phyloP scores from a whole-genome alignment of 2,329 filamentous ascomycete genomes.

The Ophiognomonia clavigignenti-juglandacearum region DNA sequence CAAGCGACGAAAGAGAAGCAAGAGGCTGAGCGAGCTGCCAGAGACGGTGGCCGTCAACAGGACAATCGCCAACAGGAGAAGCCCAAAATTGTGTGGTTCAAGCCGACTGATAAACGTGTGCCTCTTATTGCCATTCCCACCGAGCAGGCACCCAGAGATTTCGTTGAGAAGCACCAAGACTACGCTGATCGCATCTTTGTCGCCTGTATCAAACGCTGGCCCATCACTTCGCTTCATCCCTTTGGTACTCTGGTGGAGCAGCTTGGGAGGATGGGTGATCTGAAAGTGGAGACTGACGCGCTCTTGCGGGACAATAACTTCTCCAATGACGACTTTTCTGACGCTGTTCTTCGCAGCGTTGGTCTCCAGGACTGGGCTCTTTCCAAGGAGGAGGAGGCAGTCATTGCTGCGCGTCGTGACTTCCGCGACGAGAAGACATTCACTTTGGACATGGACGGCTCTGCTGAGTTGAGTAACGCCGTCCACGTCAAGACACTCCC shows the following conservation, averaged over 20 bases:
- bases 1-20: conserved; percentile 99
- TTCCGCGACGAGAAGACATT: conserved; percentile 86
- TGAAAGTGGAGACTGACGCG: conserved; percentile 96
- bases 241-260: conserved; percentile 97
- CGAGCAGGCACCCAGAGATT: conserved; percentile 94
- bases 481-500: conserved; percentile 82
- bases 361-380: conserved; percentile 90
- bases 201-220: conserved; percentile 98
- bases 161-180: conserved; percentile 96
- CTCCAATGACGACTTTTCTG: conserved; percentile 92
- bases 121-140: conserved; percentile 97
- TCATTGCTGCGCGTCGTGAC: conserved; percentile 72
- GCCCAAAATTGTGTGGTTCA: conserved; percentile 99
- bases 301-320: conserved; percentile 98
- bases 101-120: conserved; percentile 98
- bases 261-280: conserved; percentile 92
- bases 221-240: conserved; percentile 97
- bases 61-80: conserved; percentile 88
- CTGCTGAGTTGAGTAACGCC: conserved; percentile 84
- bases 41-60: conserved; percentile 75
- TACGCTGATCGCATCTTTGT: conserved; percentile 98
- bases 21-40: conserved; percentile 88
- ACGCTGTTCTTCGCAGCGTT: conserved; percentile 90
- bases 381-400: conserved; percentile 72
- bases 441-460: conserved; percentile 86